Percentiles rank a stretch among this genome's conserved stretches.
phyloP scores from a whole-genome alignment of 192 early-diverging fungal genomes.

The Backusella tarrabulga region DNA sequence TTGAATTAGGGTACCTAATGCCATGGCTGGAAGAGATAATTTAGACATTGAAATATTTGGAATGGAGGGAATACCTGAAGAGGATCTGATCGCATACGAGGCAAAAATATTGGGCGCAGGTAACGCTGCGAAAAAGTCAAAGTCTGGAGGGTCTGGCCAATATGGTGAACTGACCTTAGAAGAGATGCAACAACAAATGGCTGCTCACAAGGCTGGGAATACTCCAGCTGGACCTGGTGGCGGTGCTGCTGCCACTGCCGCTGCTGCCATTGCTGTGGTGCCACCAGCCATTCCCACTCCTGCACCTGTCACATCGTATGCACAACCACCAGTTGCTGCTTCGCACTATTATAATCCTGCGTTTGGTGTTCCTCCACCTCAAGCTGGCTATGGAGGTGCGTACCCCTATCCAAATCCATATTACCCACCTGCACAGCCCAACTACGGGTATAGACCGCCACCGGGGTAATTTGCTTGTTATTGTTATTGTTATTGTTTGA shows the following conservation, averaged over 20 bases:
- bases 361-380: neutral
- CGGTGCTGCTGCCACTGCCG: conserved; percentile 10
- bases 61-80: conserved; percentile 87
- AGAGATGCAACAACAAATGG: conserved; percentile 42
- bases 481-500: neutral
- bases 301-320: neutral
- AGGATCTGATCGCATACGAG: conserved; percentile 73
- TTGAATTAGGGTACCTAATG: conserved; percentile 76
- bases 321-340: neutral
- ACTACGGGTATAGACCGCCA: neutral
- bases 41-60: conserved; percentile 94
- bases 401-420: neutral
- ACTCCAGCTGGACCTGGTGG: neutral
- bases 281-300: conserved; percentile 20
- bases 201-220: conserved; percentile 42
- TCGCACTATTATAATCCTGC: conserved; percentile 3
- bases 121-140: conserved; percentile 43
- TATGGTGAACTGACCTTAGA: conserved; percentile 37
- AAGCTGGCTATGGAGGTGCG: neutral
- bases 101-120: conserved; percentile 33
- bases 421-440: conserved; percentile 1
- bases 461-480: neutral
- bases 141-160: conserved; percentile 35
- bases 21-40: conserved; percentile 78
- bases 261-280: conserved; percentile 24